Evolutionary conservation across 208 protist species (phyloP).

Genomic region (Zelonia costaricensis): DNA sequence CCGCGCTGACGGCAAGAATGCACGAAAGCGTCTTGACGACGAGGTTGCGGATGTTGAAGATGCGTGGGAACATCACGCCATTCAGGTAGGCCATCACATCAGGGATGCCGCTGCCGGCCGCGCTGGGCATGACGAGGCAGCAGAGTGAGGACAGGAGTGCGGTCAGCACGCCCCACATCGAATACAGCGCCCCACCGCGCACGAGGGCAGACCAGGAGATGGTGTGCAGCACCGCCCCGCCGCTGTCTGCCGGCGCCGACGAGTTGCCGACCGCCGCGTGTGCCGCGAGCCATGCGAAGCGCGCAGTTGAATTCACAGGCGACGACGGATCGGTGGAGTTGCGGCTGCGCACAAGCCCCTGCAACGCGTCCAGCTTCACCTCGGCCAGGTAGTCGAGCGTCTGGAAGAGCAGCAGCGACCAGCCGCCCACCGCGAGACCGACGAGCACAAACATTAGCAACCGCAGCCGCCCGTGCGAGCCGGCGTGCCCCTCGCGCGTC

Average conservation of each 20-base stretch:
- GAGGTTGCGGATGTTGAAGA: conserved; percentile 82
- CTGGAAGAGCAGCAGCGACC: conserved; percentile 71
- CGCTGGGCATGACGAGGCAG: conserved; percentile 73
- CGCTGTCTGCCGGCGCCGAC: neutral
- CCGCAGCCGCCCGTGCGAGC: conserved; percentile 50
- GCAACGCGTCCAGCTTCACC: conserved; percentile 39
- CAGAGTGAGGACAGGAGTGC: conserved; percentile 64
- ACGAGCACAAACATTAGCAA: conserved; percentile 63
- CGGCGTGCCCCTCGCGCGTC: conserved; percentile 11
- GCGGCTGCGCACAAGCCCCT: conserved; percentile 30
- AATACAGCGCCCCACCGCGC: conserved; percentile 37
- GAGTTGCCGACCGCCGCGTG: neutral
- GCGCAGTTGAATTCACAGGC: too few species aligned
- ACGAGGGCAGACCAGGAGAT: conserved; percentile 33
- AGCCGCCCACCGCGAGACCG: conserved; percentile 58
- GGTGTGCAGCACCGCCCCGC: conserved; percentile 10
- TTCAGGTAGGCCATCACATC: conserved; percentile 92
- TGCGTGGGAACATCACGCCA: conserved; percentile 82
- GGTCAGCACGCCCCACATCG: conserved; percentile 39
- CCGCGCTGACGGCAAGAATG: conserved; percentile 70
- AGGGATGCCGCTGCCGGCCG: conserved; percentile 77
- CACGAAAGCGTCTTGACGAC: conserved; percentile 79
- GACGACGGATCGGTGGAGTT: neutral
- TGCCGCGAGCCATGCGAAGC: too few species aligned
- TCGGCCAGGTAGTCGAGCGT: conserved; percentile 62